A percentile compares a stretch with the other conserved stretches of the same genome.
These are phyloP conservation scores for Hymenotorrendiella dingleyae DNA, from an alignment of 2,329 filamentous ascomycete species.

Conservation along the genomic window DNA sequence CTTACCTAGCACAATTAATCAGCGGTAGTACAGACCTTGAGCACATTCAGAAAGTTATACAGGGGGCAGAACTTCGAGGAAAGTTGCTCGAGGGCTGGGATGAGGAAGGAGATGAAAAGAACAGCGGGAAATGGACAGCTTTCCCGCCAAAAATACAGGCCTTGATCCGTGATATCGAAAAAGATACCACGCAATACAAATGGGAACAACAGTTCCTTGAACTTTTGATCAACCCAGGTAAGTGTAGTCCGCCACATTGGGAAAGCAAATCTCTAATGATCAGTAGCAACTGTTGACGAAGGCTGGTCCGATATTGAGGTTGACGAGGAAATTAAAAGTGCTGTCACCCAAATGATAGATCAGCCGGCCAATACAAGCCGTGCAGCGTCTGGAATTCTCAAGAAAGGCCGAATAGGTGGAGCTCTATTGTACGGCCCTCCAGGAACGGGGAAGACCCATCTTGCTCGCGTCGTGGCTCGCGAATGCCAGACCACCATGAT, in stretches of 20 bases:
- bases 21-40: no score
- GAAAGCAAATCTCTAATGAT: no score
- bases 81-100: neutral
- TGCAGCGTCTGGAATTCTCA: conserved; percentile 5
- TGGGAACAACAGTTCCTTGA: neutral
- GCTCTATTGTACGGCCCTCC: conserved; percentile 74
- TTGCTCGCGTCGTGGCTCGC: conserved; percentile 60
- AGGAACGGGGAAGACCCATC: conserved; percentile 64
- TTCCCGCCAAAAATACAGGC: neutral
- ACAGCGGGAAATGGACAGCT: neutral
- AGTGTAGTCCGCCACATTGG: no score
- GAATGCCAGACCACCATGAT: conserved; percentile 65
- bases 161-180: neutral
- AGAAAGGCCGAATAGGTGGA: conserved; percentile 1
- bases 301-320: neutral
- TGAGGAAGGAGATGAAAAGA: neutral
- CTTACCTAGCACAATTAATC: no score
- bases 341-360: neutral
- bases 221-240: neutral
- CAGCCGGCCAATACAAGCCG: no score
- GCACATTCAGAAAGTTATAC: neutral
- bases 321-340: neutral
- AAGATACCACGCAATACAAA: neutral
- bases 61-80: neutral
- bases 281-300: no score